Evolutionary conservation across 139 green algal species (phyloP), one percentile per base, ranked within the genome.

Genomic region (Eudorina sp.): DNA sequence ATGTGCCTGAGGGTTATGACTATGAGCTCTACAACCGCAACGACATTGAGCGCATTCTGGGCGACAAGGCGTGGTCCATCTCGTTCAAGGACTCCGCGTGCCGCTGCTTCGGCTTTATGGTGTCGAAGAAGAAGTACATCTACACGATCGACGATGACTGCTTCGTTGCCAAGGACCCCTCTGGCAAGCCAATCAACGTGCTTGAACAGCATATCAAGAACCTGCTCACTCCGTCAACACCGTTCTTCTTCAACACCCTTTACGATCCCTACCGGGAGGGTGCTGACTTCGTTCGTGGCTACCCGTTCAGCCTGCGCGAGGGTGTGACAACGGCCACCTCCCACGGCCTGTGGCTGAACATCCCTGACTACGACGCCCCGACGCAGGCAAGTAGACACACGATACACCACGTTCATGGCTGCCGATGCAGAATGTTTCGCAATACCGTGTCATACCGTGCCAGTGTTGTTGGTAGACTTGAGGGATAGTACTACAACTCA

Each of bases 161-260:
- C 93, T 99, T 99, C 83, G 93, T 97, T 2, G 96, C 96, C 45
- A 97, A 97, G 88, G 95, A 96, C 62, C 92, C 92, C 43, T 91
- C 60, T 36, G 94, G 95, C 70, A 93, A 98, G 86, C 94, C 98
- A 82, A 98, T 99, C 93, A 96, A 99, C 89, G 97, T 97, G 6
- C 87, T 99, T 86, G 87, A 97, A 92, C 97, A 99, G 95, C 97
- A 99, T 93, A 97, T 99, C 83, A 94, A 93, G 38, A 99, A 99
- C 92, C 91, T 99, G 79, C 89, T 97, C 19, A 94, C 92, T 5
- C 97, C 97, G 18, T 97, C 97, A 14, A 99, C 97, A 0, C 97
- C 97, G 1, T 97, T 96, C 93, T 99, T 99, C 93, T 99, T 99
- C 95, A 99, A 99, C 94, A 99, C 97, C 0, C 94, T 99, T 69